Evolutionary conservation across 257 asterid genomes (phyloP).

Genomic region (Gentiana dahurica): DNA sequence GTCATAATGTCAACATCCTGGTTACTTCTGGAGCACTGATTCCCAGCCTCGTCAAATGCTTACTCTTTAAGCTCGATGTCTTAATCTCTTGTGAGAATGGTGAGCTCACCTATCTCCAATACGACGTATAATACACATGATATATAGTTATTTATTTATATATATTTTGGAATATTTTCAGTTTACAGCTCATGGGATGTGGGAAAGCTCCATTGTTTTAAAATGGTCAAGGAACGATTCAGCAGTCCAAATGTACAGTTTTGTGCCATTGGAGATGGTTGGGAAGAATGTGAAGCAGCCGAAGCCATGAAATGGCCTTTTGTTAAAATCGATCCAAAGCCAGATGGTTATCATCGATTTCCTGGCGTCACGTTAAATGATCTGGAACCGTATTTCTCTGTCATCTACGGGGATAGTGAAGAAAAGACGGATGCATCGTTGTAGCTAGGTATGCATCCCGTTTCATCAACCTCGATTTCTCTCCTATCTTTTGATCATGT

Average conservation of each 20-base stretch:
- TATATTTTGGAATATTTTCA: constrained; percentile 14
- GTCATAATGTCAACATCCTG: constrained; percentile 58
- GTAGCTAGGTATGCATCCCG: not conserved
- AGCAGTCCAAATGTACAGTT: constrained; percentile 47
- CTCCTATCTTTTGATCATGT: too few species aligned
- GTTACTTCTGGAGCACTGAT: constrained; percentile 88
- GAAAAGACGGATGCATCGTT: constrained; percentile 15
- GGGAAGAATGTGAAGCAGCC: constrained; percentile 96
- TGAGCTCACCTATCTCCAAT: constrained; percentile 18
- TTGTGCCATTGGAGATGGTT: constrained; percentile 83
- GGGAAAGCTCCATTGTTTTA: constrained; percentile 80
- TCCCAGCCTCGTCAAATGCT: constrained; percentile 93
- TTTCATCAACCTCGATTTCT: not conserved
- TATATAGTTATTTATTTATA: too few species aligned
- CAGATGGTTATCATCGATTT: constrained; percentile 52
- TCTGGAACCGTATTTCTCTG: constrained; percentile 49
- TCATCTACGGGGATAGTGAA: constrained; percentile 48
- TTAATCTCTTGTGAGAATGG: constrained; percentile 61
- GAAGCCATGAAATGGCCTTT: constrained; percentile 84
- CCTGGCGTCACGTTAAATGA: constrained; percentile 80
- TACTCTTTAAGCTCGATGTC: constrained; percentile 58
- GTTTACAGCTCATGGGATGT: constrained; percentile 91
- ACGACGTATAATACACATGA: too few species aligned
- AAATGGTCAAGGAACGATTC: constrained; percentile 69
- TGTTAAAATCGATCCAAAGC: constrained; percentile 60